Evolutionary conservation across 768 basidiomycete species (phyloP), one percentile per base, ranked within the genome.

Genomic region (Nevesoporus exiguus): DNA sequence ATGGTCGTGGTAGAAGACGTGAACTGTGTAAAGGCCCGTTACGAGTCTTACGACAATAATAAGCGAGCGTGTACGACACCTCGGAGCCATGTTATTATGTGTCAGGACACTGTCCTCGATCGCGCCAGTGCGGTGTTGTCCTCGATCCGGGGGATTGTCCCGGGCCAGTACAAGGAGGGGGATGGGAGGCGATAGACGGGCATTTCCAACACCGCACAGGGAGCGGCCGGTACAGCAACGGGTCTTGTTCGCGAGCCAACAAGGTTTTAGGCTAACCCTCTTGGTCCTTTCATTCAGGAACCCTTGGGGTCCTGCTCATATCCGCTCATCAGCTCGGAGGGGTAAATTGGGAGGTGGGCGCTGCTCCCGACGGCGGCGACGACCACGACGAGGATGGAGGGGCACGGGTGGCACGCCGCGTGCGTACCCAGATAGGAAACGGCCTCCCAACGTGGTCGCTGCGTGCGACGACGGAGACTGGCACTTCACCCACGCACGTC

Each of bases 21-120:
- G 25, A 48, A 21, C 30, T 14, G 34, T n/a, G n/a, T n/a, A 15
- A 36, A 36, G 34, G 34, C 34, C 25, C n/a, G 34, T 51, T 54
- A 55, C 45, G 37, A 39, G 37, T 42, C 24, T 42, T 42, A 42
- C 41, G 54, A 65, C 24, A 60, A 54, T 48, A 21, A 37, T 41
- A 62, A 61, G 61, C 59, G 66, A 63, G 13, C 14, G 47, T 49
- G 34, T 57, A 59, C 63, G 65, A 55, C 52, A 64, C 25, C 52
- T 55, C 27, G 53, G 54, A 11, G 41, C 43, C 49, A 51, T 59
- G 29, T 44, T 54, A 57, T 51, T 49, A 31, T 45, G 4, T 31
- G 14, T 52, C 33, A 19, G 22, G 59, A 50, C 39, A 25, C 39
- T 22, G 59, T 36, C 36, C 46, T 40, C 42, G 51, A 37, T 51